These are phyloP conservation scores for Vigna angularis DNA, from an alignment of 306 rosid species.

Conservation along the genomic window DNA sequence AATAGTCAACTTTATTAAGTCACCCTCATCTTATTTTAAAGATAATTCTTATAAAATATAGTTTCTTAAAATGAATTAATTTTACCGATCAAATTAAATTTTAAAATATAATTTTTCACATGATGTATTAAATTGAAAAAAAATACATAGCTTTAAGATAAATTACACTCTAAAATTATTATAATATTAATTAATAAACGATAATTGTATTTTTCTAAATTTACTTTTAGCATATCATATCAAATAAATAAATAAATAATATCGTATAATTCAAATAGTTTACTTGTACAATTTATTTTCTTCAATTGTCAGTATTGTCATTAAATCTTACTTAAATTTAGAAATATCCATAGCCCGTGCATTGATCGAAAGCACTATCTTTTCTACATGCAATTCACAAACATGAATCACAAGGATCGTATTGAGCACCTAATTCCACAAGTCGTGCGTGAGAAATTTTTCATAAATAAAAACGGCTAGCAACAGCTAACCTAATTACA, in stretches of 20 bases:
- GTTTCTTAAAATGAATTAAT: too few species aligned
- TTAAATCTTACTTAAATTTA: background rate
- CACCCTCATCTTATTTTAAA: background rate
- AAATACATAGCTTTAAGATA: background rate
- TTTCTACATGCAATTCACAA: background rate
- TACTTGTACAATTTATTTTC: background rate
- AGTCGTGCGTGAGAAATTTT: slow-evolving; percentile 35
- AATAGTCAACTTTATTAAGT: too few species aligned
- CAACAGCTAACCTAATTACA: slow-evolving; percentile 59
- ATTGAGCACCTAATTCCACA: slow-evolving; percentile 19
- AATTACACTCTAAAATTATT: background rate
- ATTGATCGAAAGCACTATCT: background rate
- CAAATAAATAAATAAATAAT: background rate
- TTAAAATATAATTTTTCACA: background rate
- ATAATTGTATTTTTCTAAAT: background rate
- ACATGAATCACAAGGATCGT: slow-evolving; percentile 36
- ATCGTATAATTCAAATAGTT: background rate
- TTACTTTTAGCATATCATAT: background rate
- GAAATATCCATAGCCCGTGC: background rate
- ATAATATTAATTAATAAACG: too few species aligned
- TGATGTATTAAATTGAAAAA: background rate
- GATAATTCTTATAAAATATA: background rate
- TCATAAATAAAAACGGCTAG: slow-evolving; percentile 49
- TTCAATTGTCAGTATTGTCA: background rate
- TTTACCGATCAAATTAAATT: too few species aligned